These are phyloP conservation scores for Ascochyta rabiei DNA, from an alignment of 2,329 filamentous ascomycete species.

Conservation along the genomic window DNA sequence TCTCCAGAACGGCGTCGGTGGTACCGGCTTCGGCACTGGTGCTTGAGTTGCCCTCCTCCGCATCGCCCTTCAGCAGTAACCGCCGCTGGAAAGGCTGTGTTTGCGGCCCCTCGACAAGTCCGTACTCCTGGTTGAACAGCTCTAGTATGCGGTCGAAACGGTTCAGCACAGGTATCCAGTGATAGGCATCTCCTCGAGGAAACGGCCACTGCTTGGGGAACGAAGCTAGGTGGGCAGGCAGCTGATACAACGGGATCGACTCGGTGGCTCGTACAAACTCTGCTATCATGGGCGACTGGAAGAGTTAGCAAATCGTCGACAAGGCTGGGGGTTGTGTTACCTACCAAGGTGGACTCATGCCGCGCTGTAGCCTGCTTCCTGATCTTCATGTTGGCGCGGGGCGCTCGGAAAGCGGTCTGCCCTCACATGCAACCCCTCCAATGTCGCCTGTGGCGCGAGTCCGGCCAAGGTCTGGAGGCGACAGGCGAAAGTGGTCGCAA, in stretches of 20 bases:
- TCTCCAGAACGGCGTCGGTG: conserved; percentile 54
- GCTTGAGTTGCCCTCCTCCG: conserved; percentile 48
- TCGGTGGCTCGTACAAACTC: conserved; percentile 77
- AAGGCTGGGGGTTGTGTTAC: conserved; percentile 15
- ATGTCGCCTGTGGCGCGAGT: conserved; percentile 9
- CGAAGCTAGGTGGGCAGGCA: conserved; percentile 75
- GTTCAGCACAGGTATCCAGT: conserved; percentile 95
- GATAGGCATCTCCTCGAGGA: conserved; percentile 92
- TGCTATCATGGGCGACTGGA: conserved; percentile 84
- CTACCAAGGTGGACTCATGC: conserved; percentile 60
- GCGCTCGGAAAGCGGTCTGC: conserved; percentile 44
- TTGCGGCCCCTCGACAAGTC: conserved; percentile 80
- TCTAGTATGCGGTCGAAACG: conserved; percentile 91
- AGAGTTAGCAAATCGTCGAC: conserved; percentile 11
- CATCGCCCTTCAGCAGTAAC: conserved; percentile 66
- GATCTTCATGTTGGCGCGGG: conserved; percentile 58
- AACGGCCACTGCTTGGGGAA: conserved; percentile 95
- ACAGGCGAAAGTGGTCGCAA: neutral
- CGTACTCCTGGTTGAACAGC: conserved; percentile 79
- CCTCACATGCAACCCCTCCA: conserved; percentile 41
- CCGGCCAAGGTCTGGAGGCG: neutral
- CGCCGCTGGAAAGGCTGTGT: conserved; percentile 73
- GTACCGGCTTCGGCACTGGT: conserved; percentile 40
- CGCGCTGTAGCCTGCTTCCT: conserved; percentile 61
- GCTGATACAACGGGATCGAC: conserved; percentile 71